Percentiles rank a stretch among this genome's conserved stretches.
These are phyloP conservation scores for Lactarius evosmus DNA, from an alignment of 768 basidiomycete genomes.

Conservation along the genomic window DNA sequence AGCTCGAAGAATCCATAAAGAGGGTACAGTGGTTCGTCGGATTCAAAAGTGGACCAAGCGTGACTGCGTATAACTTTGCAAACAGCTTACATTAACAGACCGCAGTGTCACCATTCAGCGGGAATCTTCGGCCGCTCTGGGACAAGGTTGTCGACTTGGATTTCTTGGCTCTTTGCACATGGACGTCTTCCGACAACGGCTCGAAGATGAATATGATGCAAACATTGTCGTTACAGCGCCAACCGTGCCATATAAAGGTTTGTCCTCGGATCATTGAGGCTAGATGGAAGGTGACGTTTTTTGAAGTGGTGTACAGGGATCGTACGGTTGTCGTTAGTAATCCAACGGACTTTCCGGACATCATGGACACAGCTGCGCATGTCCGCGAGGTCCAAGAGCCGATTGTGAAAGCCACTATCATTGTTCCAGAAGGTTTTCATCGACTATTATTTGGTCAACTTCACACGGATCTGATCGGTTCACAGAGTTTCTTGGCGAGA, in stretches of 20 bases:
- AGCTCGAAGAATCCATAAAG: constrained; percentile 94
- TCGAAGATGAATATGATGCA: constrained; percentile 96
- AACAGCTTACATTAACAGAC: constrained; percentile 77
- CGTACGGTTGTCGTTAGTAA: constrained; percentile 71
- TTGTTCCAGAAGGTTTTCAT: constrained; percentile 80
- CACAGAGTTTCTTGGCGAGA: constrained; percentile 86
- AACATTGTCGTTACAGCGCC: constrained; percentile 95
- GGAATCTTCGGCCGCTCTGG: constrained; percentile 90
- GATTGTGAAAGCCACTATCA: constrained; percentile 88
- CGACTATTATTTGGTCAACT: not conserved
- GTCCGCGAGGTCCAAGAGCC: constrained; percentile 87
- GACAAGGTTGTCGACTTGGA: constrained; percentile 92
- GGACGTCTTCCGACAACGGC: constrained; percentile 91
- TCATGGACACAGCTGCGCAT: constrained; percentile 50
- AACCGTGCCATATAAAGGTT: constrained; percentile 90
- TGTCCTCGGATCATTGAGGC: constrained; percentile 22
- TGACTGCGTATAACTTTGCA: constrained; percentile 15
- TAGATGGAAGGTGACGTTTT: constrained; percentile 11
- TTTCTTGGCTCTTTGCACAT: constrained; percentile 96
- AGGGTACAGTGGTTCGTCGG: constrained; percentile 49
- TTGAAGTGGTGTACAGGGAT: constrained; percentile 71
- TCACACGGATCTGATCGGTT: not conserved
- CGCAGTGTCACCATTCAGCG: constrained; percentile 86
- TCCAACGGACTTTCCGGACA: constrained; percentile 93
- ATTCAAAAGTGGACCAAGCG: constrained; percentile 13